Evolutionary conservation across 75 land plant genomes (phyloP), one percentile per base, ranked within the genome.

Genomic region (Cunninghamia lanceolata): DNA sequence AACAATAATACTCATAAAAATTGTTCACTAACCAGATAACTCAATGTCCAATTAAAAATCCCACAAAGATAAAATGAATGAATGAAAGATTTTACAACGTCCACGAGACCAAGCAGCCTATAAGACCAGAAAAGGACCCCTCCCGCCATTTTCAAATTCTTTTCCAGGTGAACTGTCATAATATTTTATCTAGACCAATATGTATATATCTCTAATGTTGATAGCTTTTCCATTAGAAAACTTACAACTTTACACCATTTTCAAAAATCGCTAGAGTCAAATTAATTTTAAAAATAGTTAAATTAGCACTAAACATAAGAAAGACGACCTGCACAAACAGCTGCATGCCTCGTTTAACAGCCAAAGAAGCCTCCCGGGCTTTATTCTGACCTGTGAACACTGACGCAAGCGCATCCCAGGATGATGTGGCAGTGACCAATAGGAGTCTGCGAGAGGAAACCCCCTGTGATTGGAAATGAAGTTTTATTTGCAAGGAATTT

Each of bases 271-370:
- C 43, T 76, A 21, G 43, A 17, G 7, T 38, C 19, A 17, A 39
- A 21, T 0, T 13, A 13, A 39, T 7, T 17, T 32, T 17, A 38
- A 71, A 76, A 36, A 5, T 76, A 76, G 15, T 16, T 21, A 76
- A 75, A 17, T 56, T 56, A 56, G 4, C 39, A 75, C 36, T 17
- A 75, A 75, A 36, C 10, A 15, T 75, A 34, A 25, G 77, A 87
- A 45, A 82, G 71, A 68, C 76, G 3, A 94, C 99, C 97, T 94
- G 90, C 19, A 93, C 84, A 78, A 97, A 95, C 53, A 97, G 95
- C 87, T 86, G 81, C 97, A 95, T 97, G 43, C 99, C 97, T 2
- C 92, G 90, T 40, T 93, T 92, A 47, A 94, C 82, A 13, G 95
- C 93, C 15, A 91, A 15, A 0, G 85, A 32, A 63, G 99, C 96